Percentiles rank a stretch among this genome's conserved stretches.
These are phyloP conservation scores for Gynandropsis gynandra DNA, from an alignment of 345 rosid genomes.

Conservation along the genomic window DNA sequence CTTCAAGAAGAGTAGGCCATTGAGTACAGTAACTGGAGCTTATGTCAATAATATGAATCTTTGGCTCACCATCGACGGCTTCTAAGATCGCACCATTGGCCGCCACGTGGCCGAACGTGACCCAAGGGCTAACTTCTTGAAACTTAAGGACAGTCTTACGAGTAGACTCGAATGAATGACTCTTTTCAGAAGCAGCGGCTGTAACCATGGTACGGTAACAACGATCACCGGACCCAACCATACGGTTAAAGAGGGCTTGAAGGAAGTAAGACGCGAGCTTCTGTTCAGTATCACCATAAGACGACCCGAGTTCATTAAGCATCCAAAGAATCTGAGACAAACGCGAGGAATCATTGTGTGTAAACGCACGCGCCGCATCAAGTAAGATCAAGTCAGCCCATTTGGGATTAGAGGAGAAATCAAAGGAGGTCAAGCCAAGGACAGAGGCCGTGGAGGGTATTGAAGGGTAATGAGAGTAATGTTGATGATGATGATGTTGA, in stretches of 20 bases:
- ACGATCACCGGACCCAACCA: conserved; percentile 67
- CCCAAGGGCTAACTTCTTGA: conserved; percentile 97
- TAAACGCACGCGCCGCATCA: conserved; percentile 61
- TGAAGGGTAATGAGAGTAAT: conserved; percentile 30
- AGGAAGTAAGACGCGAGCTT: conserved; percentile 79
- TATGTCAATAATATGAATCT: conserved; percentile 76
- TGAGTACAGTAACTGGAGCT: conserved; percentile 96
- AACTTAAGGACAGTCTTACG: conserved; percentile 72
- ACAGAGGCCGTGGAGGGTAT: conserved; percentile 33
- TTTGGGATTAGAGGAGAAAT: conserved; percentile 49
- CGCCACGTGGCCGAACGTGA: conserved; percentile 94
- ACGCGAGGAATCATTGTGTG: conserved; percentile 53
- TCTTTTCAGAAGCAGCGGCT: conserved; percentile 54
- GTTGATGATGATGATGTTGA: conserved; percentile 46
- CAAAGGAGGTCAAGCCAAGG: conserved; percentile 50
- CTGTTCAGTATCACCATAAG: conserved; percentile 85
- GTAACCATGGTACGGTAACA: conserved; percentile 52
- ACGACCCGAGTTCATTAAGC: conserved; percentile 78
- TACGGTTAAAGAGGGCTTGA: conserved; percentile 87
- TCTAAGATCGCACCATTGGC: conserved; percentile 90
- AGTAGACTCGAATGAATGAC: conserved; percentile 69
- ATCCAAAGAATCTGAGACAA: conserved; percentile 87
- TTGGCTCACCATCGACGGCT: conserved; percentile 74
- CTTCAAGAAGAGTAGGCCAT: conserved; percentile 96
- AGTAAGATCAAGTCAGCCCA: conserved; percentile 73